Percentiles rank a stretch among this genome's conserved stretches.
These are phyloP conservation scores for Acer yangbiense DNA, from an alignment of 345 rosid species.

Conservation along the genomic window DNA sequence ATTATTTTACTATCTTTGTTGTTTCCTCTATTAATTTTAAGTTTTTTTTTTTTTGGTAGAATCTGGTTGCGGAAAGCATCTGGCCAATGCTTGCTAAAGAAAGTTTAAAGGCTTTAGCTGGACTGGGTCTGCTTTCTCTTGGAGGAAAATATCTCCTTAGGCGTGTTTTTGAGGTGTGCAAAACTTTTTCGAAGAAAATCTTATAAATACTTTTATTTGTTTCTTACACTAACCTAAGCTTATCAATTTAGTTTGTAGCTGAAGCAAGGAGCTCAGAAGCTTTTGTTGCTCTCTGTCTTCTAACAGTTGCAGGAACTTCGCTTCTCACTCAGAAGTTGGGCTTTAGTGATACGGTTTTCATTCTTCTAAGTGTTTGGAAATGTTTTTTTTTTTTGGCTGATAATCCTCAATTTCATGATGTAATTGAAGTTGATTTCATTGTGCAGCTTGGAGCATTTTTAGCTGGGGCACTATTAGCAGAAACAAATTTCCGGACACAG, in stretches of 20 bases:
- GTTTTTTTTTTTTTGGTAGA: slow-evolving; percentile 40
- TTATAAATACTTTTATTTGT: slow-evolving; percentile 15
- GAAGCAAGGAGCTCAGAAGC: slow-evolving; percentile 97
- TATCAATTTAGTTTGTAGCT: slow-evolving; percentile 74
- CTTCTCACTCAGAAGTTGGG: slow-evolving; percentile 89
- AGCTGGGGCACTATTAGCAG: slow-evolving; percentile 94
- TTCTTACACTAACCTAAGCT: slow-evolving; percentile 32
- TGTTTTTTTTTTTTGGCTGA: slow-evolving; percentile 6
- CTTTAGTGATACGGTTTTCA: slow-evolving; percentile 89
- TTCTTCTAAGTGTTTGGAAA: slow-evolving; percentile 12
- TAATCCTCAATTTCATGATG: slow-evolving; percentile 12
- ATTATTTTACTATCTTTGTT: not conserved
- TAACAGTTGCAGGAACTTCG: slow-evolving; percentile 93
- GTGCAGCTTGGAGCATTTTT: slow-evolving; percentile 97
- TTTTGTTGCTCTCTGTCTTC: slow-evolving; percentile 92
- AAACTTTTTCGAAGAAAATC: not conserved
- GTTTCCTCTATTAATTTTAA: not conserved
- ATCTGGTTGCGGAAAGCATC: slow-evolving; percentile 67
- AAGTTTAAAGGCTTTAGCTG: slow-evolving; percentile 85
- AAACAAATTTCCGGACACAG: slow-evolving; percentile 94
- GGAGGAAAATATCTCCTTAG: slow-evolving; percentile 87
- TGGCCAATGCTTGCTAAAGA: slow-evolving; percentile 92
- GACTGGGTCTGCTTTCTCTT: slow-evolving; percentile 87
- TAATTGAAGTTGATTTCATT: slow-evolving; percentile 18
- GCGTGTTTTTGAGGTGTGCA: slow-evolving; percentile 77